A percentile compares a stretch with the other conserved stretches of the same genome.
phyloP scores from a whole-genome alignment of 1,284 basidiomycete genomes.

The Naganishia albida region DNA sequence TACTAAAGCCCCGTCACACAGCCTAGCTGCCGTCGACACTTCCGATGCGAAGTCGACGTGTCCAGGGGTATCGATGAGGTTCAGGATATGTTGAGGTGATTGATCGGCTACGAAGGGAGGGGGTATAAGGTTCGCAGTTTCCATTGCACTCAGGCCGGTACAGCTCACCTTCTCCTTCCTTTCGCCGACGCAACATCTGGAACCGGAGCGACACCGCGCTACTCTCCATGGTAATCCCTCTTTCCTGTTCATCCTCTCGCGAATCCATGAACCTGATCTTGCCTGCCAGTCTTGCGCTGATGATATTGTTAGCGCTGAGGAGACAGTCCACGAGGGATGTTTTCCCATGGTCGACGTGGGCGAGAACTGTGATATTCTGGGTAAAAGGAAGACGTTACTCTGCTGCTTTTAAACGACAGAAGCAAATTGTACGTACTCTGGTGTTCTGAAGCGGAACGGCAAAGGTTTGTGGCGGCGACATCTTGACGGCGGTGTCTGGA shows the following conservation, averaged over 20 bases:
- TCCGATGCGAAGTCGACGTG: slow-evolving; percentile 99
- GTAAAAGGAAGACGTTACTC: neutral
- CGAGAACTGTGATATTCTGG: slow-evolving; percentile 55
- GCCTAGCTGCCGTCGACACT: slow-evolving; percentile 87
- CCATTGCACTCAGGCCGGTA: neutral
- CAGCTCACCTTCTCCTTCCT: slow-evolving; percentile 43
- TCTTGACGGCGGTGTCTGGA: neutral
- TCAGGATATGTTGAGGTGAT: slow-evolving; percentile 55
- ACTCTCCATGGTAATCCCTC: slow-evolving; percentile 99
- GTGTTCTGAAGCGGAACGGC: slow-evolving; percentile 52
- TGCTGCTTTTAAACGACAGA: neutral
- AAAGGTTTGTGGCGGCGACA: slow-evolving; percentile 38
- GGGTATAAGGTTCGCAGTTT: neutral
- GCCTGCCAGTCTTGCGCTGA: slow-evolving; percentile 90
- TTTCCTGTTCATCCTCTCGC: slow-evolving; percentile 93
- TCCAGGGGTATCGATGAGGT: slow-evolving; percentile 98
- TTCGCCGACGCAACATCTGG: slow-evolving; percentile 63
- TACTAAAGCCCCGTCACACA: slow-evolving; percentile 94
- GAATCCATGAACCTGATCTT: slow-evolving; percentile 96
- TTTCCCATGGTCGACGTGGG: slow-evolving; percentile 71
- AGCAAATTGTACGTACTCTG: slow-evolving; percentile 39
- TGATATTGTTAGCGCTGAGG: slow-evolving; percentile 96
- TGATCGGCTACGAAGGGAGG: neutral
- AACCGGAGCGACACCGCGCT: slow-evolving; percentile 86
- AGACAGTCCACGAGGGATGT: slow-evolving; percentile 94